These are phyloP conservation scores for Alternaria sp. DNA, from an alignment of 2,329 filamentous ascomycete species.

Conservation along the genomic window DNA sequence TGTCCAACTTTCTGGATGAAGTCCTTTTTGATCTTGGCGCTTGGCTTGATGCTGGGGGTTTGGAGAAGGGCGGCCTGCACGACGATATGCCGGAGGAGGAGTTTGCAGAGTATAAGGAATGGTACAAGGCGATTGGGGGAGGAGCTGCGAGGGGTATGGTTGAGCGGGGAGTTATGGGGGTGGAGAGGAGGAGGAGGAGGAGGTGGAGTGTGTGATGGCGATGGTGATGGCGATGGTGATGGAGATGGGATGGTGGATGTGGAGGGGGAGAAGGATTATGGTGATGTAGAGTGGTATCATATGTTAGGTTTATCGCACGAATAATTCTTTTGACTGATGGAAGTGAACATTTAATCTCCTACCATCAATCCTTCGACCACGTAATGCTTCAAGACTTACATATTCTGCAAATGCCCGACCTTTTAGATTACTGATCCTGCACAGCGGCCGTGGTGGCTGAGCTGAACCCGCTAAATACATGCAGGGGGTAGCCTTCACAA, in stretches of 20 bases:
- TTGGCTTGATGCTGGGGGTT: background rate
- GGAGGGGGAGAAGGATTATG: background rate
- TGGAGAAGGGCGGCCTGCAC: background rate
- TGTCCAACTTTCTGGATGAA: background rate
- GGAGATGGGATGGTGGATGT: background rate
- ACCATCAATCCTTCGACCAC: too few species aligned
- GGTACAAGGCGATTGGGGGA: rapidly evolving
- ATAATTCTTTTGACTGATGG: too few species aligned
- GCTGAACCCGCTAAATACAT: background rate
- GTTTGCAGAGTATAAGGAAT: background rate
- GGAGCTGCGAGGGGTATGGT: background rate
- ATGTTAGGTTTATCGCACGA: background rate
- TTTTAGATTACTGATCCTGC: background rate
- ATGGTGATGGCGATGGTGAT: too few species aligned
- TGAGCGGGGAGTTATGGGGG: background rate
- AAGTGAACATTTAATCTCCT: too few species aligned
- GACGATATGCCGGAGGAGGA: background rate
- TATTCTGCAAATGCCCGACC: background rate
- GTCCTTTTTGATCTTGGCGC: background rate
- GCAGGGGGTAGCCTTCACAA: background rate
- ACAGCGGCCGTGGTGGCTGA: background rate
- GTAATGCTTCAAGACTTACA: background rate
- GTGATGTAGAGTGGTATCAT: background rate
- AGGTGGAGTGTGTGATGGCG: background rate
- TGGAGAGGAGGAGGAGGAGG: background rate